These are phyloP conservation scores for Ascochyta fabae DNA, from an alignment of 2,329 filamentous ascomycete genomes.

Conservation along the genomic window DNA sequence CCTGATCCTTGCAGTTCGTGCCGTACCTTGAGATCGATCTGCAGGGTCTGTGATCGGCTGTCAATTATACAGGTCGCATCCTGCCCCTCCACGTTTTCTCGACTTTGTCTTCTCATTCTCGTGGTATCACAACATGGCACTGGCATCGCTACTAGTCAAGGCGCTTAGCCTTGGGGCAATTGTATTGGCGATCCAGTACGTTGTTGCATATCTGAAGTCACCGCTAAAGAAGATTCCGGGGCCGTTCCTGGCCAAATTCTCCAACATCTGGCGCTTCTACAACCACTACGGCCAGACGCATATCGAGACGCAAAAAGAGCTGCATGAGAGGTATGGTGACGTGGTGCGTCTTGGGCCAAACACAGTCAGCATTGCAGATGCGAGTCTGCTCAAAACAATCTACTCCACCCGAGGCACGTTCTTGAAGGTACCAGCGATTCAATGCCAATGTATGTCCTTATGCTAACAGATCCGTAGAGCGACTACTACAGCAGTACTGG, in stretches of 20 bases:
- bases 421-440: slow-evolving; percentile 28
- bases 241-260: slow-evolving; percentile 43
- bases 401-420: slow-evolving; percentile 44
- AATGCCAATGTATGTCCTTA: background rate
- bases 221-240: slow-evolving; percentile 43
- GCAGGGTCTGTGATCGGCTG: slow-evolving; percentile 4
- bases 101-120: background rate
- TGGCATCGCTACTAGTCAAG: slow-evolving; percentile 23
- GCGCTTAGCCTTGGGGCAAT: slow-evolving; percentile 20
- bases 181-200: slow-evolving; percentile 25
- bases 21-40: background rate
- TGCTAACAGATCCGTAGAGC: slow-evolving; percentile 26
- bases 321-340: slow-evolving; percentile 41
- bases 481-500: slow-evolving; percentile 32
- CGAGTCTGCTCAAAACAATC: slow-evolving; percentile 40
- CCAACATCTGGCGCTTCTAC: slow-evolving; percentile 40
- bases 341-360: slow-evolving; percentile 40
- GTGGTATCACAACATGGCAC: slow-evolving; percentile 15
- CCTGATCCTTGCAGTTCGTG: background rate
- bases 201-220: slow-evolving; percentile 35
- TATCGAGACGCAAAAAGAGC: slow-evolving; percentile 37
- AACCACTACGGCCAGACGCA: slow-evolving; percentile 39
- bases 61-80: slow-evolving; percentile 17
- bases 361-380: slow-evolving; percentile 39
- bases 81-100: slow-evolving; percentile 1